A percentile compares a stretch with the other conserved stretches of the same genome.
Conservation (phyloP, 805 yeast species). For the Schizosaccharomyces osmophilus region DNA sequence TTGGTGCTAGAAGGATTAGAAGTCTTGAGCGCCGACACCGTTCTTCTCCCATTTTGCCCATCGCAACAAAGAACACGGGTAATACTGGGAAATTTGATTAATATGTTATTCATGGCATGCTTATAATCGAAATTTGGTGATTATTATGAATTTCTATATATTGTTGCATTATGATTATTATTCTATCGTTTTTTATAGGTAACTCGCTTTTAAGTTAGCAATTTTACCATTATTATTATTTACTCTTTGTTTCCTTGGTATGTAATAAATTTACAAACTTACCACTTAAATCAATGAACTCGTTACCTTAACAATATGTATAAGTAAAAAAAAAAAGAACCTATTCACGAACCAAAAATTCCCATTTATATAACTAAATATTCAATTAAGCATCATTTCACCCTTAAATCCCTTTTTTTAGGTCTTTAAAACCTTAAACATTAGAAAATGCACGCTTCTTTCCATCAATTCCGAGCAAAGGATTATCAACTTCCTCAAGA, state of each 20-base stretch:
- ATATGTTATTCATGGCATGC: neutral
- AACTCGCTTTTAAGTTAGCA: too few species aligned
- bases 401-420: neutral
- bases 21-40: neutral
- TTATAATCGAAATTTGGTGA: too few species aligned
- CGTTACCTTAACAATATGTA: too few species aligned
- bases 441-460: conserved; percentile 1
- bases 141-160: too few species aligned
- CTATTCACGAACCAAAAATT: neutral
- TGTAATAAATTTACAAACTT: too few species aligned
- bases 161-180: too few species aligned
- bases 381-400: neutral
- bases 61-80: neutral
- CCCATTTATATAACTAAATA: neutral
- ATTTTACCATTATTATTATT: too few species aligned
- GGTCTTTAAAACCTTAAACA: neutral
- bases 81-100: neutral
- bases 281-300: too few species aligned
- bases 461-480: neutral
- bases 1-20: neutral
- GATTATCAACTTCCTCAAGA: neutral
- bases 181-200: too few species aligned
- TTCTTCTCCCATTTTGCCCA: neutral
- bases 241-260: too few species aligned
- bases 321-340: too few species aligned